Evolutionary conservation across 2,329 filamentous ascomycete genomes (phyloP).

Genomic region (Onygenales sp.): DNA sequence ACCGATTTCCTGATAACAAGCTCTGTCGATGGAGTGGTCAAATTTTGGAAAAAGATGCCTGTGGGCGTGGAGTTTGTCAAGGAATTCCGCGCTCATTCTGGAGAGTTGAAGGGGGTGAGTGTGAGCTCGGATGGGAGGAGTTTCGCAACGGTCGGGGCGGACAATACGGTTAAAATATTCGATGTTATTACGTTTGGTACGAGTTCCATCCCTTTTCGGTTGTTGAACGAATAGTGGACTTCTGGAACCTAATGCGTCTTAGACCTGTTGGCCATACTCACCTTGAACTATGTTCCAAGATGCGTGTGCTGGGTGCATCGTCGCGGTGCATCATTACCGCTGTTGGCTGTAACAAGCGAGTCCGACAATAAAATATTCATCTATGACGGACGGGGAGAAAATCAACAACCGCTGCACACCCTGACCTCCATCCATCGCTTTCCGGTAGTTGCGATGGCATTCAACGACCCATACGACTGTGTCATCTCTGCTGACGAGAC

Average conservation of each 20-base stretch:
- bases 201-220: constrained; percentile 12
- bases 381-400: constrained; percentile 84
- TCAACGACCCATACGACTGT: constrained; percentile 82
- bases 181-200: constrained; percentile 67
- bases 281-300: constrained; percentile 64
- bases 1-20: constrained; percentile 95
- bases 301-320: constrained; percentile 88
- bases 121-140: constrained; percentile 84
- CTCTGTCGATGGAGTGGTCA: constrained; percentile 90
- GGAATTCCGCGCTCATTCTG: constrained; percentile 84
- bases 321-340: constrained; percentile 75
- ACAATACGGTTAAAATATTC: constrained; percentile 44
- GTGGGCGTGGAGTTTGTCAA: constrained; percentile 95
- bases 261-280: constrained; percentile 73
- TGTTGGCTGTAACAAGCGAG: constrained; percentile 75
- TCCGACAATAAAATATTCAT: constrained; percentile 64
- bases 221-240: constrained; percentile 1
- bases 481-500: constrained; percentile 80
- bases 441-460: constrained; percentile 75
- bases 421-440: constrained; percentile 71
- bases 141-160: constrained; percentile 73
- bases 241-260: constrained; percentile 13
- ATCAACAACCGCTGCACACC: constrained; percentile 63
- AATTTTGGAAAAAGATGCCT: constrained; percentile 97
- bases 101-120: constrained; percentile 73